Conservation (phyloP, 176 grass and related monocot genomes). For the Musa itinerans region DNA sequence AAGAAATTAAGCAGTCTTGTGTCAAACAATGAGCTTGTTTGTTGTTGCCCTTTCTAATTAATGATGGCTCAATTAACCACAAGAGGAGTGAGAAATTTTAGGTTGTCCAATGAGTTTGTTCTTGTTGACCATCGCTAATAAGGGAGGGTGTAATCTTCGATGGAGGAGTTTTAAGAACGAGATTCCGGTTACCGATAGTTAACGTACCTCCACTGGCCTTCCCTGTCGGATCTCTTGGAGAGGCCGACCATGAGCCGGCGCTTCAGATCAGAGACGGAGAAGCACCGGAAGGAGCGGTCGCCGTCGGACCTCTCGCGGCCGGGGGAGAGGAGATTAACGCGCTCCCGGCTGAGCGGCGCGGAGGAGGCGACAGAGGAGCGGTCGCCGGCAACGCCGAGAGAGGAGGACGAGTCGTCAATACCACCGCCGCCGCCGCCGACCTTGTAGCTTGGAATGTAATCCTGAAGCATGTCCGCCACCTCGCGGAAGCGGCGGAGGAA, state of each 20-base stretch:
- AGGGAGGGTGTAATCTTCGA: too few species aligned
- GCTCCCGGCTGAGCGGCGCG: conserved; percentile 15
- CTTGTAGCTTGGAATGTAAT: conserved; percentile 90
- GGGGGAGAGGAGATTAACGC: conserved; percentile 72
- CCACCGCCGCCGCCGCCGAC: conserved; percentile 29
- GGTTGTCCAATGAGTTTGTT: too few species aligned
- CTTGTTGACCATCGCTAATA: too few species aligned
- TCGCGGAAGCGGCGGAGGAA: conserved; percentile 66
- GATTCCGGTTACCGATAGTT: too few species aligned
- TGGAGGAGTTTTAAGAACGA: too few species aligned
- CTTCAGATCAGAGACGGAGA: conserved; percentile 80
- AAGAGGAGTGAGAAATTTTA: too few species aligned
- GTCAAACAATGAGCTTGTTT: too few species aligned
- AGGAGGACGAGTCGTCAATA: not conserved
- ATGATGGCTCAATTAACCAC: too few species aligned
- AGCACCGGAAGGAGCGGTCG: conserved; percentile 58
- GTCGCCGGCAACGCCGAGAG: conserved; percentile 27
- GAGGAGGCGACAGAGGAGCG: conserved; percentile 30
- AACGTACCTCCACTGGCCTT: conserved; percentile 66
- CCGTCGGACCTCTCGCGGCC: conserved; percentile 58
- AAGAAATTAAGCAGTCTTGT: too few species aligned
- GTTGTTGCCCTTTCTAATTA: too few species aligned
- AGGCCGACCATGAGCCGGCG: conserved; percentile 66
- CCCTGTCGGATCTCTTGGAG: conserved; percentile 59
- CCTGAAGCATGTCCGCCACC: conserved; percentile 83